Evolutionary conservation across 441 rosid species (phyloP), one percentile per base, ranked within the genome.

Genomic region (Sinapis alba): DNA sequence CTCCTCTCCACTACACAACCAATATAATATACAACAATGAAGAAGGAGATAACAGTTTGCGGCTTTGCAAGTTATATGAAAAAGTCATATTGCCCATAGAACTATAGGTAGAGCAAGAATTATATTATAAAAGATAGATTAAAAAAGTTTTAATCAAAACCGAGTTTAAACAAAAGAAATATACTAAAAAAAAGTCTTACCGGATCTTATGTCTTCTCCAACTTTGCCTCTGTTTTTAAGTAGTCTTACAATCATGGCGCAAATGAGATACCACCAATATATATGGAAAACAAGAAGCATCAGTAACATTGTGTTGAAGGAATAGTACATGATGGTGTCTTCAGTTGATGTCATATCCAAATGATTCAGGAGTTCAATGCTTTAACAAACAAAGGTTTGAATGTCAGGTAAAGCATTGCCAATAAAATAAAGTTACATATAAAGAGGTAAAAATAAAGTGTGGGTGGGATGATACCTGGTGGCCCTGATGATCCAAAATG

Each of bases 131-230:
- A 41, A 21, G 43, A 34, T 24, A 3, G 4, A 53, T 26, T n/a
- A n/a, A 24, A 57, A 32, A n/a, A 62, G 20, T 53, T 68, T 0
- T 66, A 20, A 45, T 45, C 19, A 13, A n/a, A 15, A 36, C 2
- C 8, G 18, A n/a, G 16, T 15, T 5, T n/a, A 4, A 41, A 5
- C 7, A 41, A 57, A 34, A 57, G 7, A 36, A 36, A 16, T n/a
- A 18, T 12, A 6, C 18, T n/a, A n/a, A 26, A 2, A 16, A 2
- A 50, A 69, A 59, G 41, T 34, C 81, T 77, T 75, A 92, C 99
- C 98, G 27, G 96, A 90, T 92, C 98, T 89, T 72, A 92, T 89
- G 77, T 90, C 98, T 84, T 92, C 98, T 58, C 94, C 99, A 19
- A 94, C 92, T 83, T 83, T 81, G 81, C 98, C 95, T 63, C 89